These are phyloP conservation scores for Pelargonium myrrhifolium DNA, from an alignment of 441 rosid species.

Conservation along the genomic window DNA sequence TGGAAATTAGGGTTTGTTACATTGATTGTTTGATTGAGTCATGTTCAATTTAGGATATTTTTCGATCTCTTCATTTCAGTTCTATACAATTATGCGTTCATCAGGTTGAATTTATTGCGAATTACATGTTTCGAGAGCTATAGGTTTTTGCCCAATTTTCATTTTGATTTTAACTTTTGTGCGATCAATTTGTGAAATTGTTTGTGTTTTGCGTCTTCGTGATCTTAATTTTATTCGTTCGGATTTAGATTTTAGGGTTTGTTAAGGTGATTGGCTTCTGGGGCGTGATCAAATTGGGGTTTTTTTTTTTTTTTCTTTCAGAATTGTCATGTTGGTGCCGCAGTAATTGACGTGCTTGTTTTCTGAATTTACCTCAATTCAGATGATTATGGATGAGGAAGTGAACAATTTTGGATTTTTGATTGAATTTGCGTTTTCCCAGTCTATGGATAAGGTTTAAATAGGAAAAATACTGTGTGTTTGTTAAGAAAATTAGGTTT, in stretches of 20 bases:
- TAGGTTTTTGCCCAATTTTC: neutral
- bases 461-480: no score
- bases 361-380: neutral
- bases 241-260: neutral
- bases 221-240: neutral
- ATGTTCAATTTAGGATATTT: neutral
- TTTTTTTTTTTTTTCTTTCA: neutral
- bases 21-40: no score
- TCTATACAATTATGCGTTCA: neutral
- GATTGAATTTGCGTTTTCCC: neutral
- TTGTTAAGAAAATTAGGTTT: no score
- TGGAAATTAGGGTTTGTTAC: no score
- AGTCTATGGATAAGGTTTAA: neutral
- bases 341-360: neutral
- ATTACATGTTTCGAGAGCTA: neutral
- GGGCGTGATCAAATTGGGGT: neutral
- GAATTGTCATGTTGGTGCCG: neutral
- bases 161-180: neutral
- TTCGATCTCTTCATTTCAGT: conserved; percentile 10
- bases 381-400: neutral
- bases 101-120: neutral
- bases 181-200: no score
- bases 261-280: neutral
- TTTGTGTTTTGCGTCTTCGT: neutral
- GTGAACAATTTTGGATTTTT: neutral